Evolutionary conservation across 352 stramenopile genomes (phyloP).

Genomic region (Elongisporangium undulatum): DNA sequence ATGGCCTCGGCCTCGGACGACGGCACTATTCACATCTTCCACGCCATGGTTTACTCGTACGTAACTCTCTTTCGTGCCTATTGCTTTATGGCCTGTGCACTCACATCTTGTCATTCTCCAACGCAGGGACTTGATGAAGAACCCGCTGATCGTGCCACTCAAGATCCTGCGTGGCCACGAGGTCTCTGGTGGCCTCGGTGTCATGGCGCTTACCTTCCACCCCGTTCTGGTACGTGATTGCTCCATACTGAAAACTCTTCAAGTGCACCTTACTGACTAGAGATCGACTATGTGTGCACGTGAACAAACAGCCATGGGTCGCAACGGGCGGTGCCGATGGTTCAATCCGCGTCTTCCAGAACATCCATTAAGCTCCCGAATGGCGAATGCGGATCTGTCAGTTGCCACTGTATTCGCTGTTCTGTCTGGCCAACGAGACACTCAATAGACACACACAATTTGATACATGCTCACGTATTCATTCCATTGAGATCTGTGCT

Average conservation of each 20-base stretch:
- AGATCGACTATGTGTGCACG: conserved; percentile 1
- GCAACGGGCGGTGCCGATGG: conserved; percentile 95
- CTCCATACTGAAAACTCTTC: neutral
- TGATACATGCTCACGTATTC: neutral
- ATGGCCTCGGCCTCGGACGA: conserved; percentile 99
- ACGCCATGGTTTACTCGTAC: conserved; percentile 98
- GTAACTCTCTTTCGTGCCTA: conserved; percentile 12
- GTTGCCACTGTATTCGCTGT: too few relatives aligned
- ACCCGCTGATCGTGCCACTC: conserved; percentile 98
- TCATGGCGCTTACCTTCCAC: conserved; percentile 96
- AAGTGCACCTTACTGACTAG: conserved; percentile 31
- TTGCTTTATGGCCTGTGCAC: neutral
- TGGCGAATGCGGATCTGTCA: neutral
- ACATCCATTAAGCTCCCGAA: conserved; percentile 84
- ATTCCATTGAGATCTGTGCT: neutral
- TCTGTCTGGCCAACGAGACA: neutral
- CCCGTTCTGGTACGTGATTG: conserved; percentile 88
- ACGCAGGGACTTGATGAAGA: conserved; percentile 96
- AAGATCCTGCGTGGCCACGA: conserved; percentile 97
- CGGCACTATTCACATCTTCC: conserved; percentile 99
- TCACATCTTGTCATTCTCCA: conserved; percentile 1
- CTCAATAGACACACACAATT: neutral
- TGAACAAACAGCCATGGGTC: conserved; percentile 75
- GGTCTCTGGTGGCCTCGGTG: conserved; percentile 92
- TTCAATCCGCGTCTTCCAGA: conserved; percentile 95